Evolutionary conservation across 164 flowering plant species (phyloP).

Genomic region (Houttuynia cordata): DNA sequence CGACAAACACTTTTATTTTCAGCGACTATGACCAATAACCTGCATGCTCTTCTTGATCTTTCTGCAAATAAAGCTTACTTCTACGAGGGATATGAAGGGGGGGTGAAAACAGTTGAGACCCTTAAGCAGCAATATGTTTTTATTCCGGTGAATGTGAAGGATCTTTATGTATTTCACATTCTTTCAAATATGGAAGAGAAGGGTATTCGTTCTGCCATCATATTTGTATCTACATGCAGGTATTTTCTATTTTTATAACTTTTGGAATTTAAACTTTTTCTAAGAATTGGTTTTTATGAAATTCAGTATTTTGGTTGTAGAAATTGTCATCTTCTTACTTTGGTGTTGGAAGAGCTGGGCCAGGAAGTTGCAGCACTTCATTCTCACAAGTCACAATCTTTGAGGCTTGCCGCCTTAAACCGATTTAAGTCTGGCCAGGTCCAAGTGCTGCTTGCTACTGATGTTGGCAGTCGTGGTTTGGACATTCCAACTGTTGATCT

Average conservation of each 20-base stretch:
- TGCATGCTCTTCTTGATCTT: conserved; percentile 61
- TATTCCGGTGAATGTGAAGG: conserved; percentile 66
- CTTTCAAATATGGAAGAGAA: conserved; percentile 53
- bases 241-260: conserved; percentile 9
- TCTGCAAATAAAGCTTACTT: conserved; percentile 77
- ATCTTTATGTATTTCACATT: conserved; percentile 57
- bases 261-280: neutral
- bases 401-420: conserved; percentile 71
- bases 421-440: conserved; percentile 77
- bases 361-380: conserved; percentile 52
- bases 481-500: conserved; percentile 98
- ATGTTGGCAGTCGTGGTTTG: conserved; percentile 92
- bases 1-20: conserved; percentile 88
- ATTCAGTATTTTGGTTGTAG: conserved; percentile 11
- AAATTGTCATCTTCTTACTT: conserved; percentile 61
- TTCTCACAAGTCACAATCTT: conserved; percentile 69
- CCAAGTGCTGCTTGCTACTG: conserved; percentile 77
- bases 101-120: conserved; percentile 77
- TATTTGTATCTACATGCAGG: conserved; percentile 88
- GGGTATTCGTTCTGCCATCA: conserved; percentile 69
- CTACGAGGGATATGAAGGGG: conserved; percentile 92
- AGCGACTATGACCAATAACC: conserved; percentile 77
- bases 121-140: conserved; percentile 73
- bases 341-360: conserved; percentile 79
- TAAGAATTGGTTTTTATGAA: neutral